phyloP scores from a whole-genome alignment of 2,329 filamentous ascomycete genomes.

The Aspergillus glaucus region DNA sequence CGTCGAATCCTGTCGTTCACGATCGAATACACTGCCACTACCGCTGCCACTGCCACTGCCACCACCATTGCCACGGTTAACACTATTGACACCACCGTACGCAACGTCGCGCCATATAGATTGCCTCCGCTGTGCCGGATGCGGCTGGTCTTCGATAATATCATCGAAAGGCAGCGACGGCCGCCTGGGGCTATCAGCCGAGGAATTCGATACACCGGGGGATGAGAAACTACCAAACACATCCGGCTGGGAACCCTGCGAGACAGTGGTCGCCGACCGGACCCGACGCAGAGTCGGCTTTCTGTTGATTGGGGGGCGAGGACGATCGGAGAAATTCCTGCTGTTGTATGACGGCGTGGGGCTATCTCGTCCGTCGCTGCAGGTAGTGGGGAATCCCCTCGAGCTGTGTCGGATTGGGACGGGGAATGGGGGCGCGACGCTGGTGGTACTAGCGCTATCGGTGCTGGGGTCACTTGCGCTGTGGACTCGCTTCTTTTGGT shows the following conservation, averaged over 20 bases:
- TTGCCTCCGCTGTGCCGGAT: slow-evolving; percentile 18
- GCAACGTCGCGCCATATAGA: slow-evolving; percentile 10
- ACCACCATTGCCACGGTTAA: too few species aligned
- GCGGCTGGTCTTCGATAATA: slow-evolving; percentile 49
- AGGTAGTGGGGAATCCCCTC: slow-evolving; percentile 60
- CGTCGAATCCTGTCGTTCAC: slow-evolving; percentile 44
- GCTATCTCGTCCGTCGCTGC: slow-evolving; percentile 71
- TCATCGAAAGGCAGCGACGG: slow-evolving; percentile 69
- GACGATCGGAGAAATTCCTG: slow-evolving; percentile 50
- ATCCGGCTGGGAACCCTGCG: slow-evolving; percentile 54
- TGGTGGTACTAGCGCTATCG: slow-evolving; percentile 34
- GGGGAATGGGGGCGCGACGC: slow-evolving; percentile 68
- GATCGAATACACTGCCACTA: slow-evolving; percentile 3
- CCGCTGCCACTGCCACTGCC: too few species aligned
- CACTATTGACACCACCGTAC: slow-evolving; percentile 11
- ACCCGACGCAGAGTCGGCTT: slow-evolving; percentile 68
- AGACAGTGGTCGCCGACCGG: slow-evolving; percentile 71
- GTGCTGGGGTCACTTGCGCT: slow-evolving; percentile 42
- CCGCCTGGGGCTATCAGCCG: slow-evolving; percentile 63
- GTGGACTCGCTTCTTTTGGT: slow-evolving; percentile 56
- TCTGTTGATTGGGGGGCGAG: slow-evolving; percentile 50
- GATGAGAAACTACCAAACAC: slow-evolving; percentile 45
- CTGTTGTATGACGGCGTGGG: slow-evolving; percentile 56
- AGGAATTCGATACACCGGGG: slow-evolving; percentile 53
- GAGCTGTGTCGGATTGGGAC: slow-evolving; percentile 88